Evolutionary conservation across 169 alveolate genomes (phyloP).

Genomic region (Miamiensis avidus): DNA sequence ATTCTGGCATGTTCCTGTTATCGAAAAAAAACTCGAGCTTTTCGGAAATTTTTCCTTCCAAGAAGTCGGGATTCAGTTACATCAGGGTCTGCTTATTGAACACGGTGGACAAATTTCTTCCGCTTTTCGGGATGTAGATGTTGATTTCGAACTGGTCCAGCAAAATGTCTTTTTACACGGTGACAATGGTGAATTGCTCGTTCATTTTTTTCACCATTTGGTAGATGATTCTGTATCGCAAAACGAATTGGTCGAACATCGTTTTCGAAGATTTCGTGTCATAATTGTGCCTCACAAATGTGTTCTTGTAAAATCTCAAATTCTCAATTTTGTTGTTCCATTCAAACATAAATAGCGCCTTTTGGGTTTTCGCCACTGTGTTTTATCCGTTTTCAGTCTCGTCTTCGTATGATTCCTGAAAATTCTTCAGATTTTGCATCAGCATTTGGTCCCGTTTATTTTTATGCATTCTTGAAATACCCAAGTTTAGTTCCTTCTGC

Average conservation of each 20-base stretch:
- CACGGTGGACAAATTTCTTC: neutral
- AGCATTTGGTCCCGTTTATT: too few species aligned
- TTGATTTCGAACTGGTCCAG: neutral
- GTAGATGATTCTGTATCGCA: neutral
- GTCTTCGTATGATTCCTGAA: too few species aligned
- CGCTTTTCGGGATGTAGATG: neutral
- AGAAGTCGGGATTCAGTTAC: neutral
- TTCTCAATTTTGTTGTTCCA: neutral
- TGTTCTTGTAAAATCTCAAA: too few species aligned
- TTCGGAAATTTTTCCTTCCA: neutral
- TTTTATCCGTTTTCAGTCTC: neutral
- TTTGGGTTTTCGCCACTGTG: neutral
- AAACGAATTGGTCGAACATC: neutral
- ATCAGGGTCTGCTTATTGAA: neutral
- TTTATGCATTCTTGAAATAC: too few species aligned
- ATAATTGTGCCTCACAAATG: neutral
- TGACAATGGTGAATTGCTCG: neutral
- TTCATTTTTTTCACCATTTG: neutral
- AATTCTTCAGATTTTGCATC: too few species aligned
- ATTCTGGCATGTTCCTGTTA: neutral
- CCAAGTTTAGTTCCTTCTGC: too few species aligned
- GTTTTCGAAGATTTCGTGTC: neutral
- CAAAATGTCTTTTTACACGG: neutral
- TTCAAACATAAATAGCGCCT: neutral
- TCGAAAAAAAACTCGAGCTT: neutral